Conservation (phyloP, 2,329 filamentous ascomycete genomes). For the Endothia cerciana region DNA sequence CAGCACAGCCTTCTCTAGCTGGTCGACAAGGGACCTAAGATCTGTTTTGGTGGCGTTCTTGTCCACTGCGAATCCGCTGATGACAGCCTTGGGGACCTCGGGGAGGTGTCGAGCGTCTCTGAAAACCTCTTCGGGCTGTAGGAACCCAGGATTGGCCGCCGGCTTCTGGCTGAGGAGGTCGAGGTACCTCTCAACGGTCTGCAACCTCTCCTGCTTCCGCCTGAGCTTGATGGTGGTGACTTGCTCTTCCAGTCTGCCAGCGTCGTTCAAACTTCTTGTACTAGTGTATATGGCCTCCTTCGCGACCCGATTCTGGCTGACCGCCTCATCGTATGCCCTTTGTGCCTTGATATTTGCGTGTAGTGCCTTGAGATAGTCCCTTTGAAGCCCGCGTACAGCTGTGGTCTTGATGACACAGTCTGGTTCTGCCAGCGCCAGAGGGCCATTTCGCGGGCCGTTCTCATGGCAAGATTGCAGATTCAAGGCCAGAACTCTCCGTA, state of each 20-base stretch:
- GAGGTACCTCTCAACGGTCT: conserved; percentile 55
- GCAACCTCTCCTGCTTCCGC: conserved; percentile 55
- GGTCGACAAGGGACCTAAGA: conserved; percentile 52
- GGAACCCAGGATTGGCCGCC: conserved; percentile 52
- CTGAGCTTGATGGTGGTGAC: conserved; percentile 55
- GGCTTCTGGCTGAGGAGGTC: conserved; percentile 56
- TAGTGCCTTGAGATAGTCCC: conserved; percentile 59
- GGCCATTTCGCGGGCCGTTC: conserved; percentile 46
- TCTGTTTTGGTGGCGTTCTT: conserved; percentile 44
- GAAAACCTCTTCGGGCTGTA: conserved; percentile 55
- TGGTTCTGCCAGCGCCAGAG: conserved; percentile 53
- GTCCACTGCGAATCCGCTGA: conserved; percentile 53
- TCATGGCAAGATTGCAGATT: conserved; percentile 55
- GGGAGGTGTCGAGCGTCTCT: conserved; percentile 49
- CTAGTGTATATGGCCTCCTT: conserved; percentile 33
- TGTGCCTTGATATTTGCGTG: conserved; percentile 56
- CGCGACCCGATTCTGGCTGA: conserved; percentile 35
- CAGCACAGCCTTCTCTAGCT: conserved; percentile 62
- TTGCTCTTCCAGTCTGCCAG: conserved; percentile 50
- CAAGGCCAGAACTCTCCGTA: conserved; percentile 58
- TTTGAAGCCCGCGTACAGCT: conserved; percentile 52
- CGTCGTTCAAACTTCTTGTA: conserved; percentile 12
- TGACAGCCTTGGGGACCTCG: conserved; percentile 54
- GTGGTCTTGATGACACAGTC: conserved; percentile 42
- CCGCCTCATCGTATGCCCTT: conserved; percentile 48